Percentiles rank a stretch among this genome's conserved stretches.
phyloP scores from a whole-genome alignment of 352 stramenopile species.

The Lagenidium giganteum region DNA sequence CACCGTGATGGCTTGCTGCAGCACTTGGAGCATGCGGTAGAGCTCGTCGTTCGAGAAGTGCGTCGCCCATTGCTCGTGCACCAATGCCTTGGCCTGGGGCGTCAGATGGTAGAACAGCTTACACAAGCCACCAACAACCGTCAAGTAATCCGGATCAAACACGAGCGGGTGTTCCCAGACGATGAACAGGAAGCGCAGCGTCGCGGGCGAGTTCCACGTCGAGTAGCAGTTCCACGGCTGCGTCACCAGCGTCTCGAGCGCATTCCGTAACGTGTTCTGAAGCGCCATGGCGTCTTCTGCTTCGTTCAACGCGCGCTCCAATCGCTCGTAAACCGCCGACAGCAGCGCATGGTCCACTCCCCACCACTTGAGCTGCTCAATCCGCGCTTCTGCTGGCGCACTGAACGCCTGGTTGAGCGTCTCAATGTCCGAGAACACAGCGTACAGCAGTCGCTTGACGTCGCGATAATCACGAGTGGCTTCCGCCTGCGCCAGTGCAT shows the following conservation, averaged over 20 bases:
- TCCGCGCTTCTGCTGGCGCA: slow-evolving; percentile 4
- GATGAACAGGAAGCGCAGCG: slow-evolving; percentile 63
- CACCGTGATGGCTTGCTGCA: slow-evolving; percentile 76
- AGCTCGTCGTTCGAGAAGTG: slow-evolving; percentile 57
- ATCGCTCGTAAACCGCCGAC: slow-evolving; percentile 34
- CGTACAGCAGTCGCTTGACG: slow-evolving; percentile 64
- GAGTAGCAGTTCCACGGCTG: slow-evolving; percentile 76
- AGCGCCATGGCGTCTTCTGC: slow-evolving; percentile 35
- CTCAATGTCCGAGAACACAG: slow-evolving; percentile 61
- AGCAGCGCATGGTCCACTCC: slow-evolving; percentile 37
- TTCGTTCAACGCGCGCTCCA: slow-evolving; percentile 28
- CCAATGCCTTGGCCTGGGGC: slow-evolving; percentile 35
- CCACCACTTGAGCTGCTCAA: no score
- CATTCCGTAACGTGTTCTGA: slow-evolving; percentile 72
- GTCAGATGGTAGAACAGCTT: slow-evolving; percentile 65
- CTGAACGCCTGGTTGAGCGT: slow-evolving; percentile 46
- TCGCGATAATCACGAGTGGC: slow-evolving; percentile 39
- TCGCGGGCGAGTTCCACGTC: slow-evolving; percentile 38
- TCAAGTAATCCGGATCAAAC: slow-evolving; percentile 75
- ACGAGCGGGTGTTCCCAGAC: slow-evolving; percentile 70
- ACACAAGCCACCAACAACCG: slow-evolving; percentile 61
- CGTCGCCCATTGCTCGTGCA: slow-evolving; percentile 47
- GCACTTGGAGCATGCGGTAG: slow-evolving; percentile 56
- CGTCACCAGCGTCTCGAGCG: slow-evolving; percentile 55
- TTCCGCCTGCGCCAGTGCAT: slow-evolving; percentile 28